These are phyloP conservation scores for Urochloa ruziziensis DNA, from an alignment of 176 grass and related monocot species.

Conservation along the genomic window DNA sequence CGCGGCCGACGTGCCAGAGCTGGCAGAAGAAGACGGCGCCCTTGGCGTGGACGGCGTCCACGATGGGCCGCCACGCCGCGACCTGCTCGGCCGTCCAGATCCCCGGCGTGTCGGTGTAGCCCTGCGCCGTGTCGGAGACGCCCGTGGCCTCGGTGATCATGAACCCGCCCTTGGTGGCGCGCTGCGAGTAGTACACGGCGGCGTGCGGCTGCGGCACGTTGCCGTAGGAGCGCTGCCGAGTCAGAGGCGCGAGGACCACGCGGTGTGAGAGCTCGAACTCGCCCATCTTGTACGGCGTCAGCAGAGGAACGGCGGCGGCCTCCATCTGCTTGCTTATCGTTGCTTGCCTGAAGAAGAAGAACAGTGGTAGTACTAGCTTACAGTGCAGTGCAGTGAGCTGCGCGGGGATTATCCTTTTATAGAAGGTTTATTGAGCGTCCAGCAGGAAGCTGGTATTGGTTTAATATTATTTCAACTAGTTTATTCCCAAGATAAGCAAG, in stretches of 20 bases:
- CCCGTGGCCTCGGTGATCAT: conserved; percentile 50
- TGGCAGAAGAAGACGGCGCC: conserved; percentile 66
- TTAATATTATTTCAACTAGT: no score
- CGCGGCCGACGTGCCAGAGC: conserved; percentile 52
- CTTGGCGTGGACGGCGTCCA: conserved; percentile 46
- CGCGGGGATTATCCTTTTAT: not conserved
- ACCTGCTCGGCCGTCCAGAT: conserved; percentile 54
- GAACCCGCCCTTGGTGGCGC: conserved; percentile 37
- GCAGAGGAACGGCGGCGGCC: conserved; percentile 44
- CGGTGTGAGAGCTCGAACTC: conserved; percentile 43
- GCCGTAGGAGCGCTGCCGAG: conserved; percentile 50
- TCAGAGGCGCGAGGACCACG: conserved; percentile 58
- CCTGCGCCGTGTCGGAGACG: conserved; percentile 58
- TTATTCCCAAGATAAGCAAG: not conserved
- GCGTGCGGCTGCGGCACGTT: conserved; percentile 53
- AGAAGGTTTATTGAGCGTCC: no score
- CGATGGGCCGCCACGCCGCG: conserved; percentile 50
- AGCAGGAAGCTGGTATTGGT: no score
- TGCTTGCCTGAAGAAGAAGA: no score
- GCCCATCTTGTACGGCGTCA: conserved; percentile 60
- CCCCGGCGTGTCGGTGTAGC: conserved; percentile 43
- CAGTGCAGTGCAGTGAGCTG: not conserved
- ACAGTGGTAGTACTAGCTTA: not conserved
- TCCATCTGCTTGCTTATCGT: conserved; percentile 24
- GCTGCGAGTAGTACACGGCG: conserved; percentile 53